Evolutionary conservation across 2,329 filamentous ascomycete species (phyloP), one percentile per base, ranked within the genome.

Genomic region (Rutstroemia sp.): DNA sequence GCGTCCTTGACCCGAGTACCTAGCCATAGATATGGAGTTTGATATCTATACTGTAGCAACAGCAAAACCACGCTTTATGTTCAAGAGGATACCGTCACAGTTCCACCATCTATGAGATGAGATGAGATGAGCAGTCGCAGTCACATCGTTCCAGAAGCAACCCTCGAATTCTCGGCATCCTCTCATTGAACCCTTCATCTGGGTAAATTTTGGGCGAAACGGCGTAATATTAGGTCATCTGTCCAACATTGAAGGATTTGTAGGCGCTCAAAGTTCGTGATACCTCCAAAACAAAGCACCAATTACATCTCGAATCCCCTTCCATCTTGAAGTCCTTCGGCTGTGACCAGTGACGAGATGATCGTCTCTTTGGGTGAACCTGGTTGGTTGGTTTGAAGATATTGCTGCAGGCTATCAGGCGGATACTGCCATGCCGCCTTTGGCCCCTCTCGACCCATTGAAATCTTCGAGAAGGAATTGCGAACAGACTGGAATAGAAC

Each of bases 361-460:
- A 41, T 54, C 52, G 5, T 38, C 34, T 54, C 49, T 8, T 42
- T 5, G 10, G 14, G 6, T 48, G 42, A 48, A 21, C 41, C 9
- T 54, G 45, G 52, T 54, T 54, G 52, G 52, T 30, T 41, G 23
- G 18, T 49, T 41, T 41, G 25, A 25, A 46, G 18, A 46, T 21
- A 12, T 42, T 41, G 45, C 37, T 54, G 37, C 52, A 49, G 38
- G 30, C 9, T 12, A 48, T 39, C 21, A 39, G 45, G 30, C 52
- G 52, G 45, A 27, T 49, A 47, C 45, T 45, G 21, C 41, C 52
- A 42, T 54, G 42, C 42, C 21, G 19, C 42, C 42, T 46, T 42
- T 42, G 16, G 39, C n/a, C 19, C 39, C 39, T 42, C 39, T 42
- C 19, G 39, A 42, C 30, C 30, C 10, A 34, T 34, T 9, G 30